These are phyloP conservation scores for Bothriochloa decipiens DNA, from an alignment of 176 grass and related monocot species.

Conservation along the genomic window DNA sequence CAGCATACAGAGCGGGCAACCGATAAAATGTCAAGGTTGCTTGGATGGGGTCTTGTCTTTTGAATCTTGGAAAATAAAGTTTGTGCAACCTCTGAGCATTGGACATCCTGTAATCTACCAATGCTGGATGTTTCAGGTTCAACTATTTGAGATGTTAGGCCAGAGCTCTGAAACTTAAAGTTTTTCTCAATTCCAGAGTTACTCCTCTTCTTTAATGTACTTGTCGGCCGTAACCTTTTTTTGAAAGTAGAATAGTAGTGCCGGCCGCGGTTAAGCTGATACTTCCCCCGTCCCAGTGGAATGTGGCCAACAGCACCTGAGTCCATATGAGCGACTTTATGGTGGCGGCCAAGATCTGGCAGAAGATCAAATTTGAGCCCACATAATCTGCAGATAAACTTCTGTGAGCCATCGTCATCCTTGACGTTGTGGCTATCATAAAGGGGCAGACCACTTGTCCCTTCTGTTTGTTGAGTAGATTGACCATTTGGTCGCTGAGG, in stretches of 20 bases:
- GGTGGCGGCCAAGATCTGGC: slow-evolving; percentile 75
- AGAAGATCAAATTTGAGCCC: slow-evolving; percentile 82
- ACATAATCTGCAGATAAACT: slow-evolving; percentile 72
- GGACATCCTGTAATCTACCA: slow-evolving; percentile 59
- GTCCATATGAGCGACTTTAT: slow-evolving; percentile 82
- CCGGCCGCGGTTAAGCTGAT: slow-evolving; percentile 77
- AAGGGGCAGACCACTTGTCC: slow-evolving; percentile 43
- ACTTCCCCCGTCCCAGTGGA: slow-evolving; percentile 71
- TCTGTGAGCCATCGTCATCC: slow-evolving; percentile 58
- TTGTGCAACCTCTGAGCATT: slow-evolving; percentile 74
- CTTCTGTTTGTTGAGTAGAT: slow-evolving; percentile 51
- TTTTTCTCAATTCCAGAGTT: slow-evolving; percentile 56
- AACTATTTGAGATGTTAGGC: slow-evolving; percentile 44
- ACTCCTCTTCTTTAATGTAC: slow-evolving; percentile 65
- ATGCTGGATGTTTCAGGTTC: slow-evolving; percentile 62
- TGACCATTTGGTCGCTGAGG: slow-evolving; percentile 51
- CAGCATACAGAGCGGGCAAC: slow-evolving; percentile 83
- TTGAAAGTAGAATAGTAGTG: slow-evolving; percentile 82
- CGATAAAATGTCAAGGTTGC: slow-evolving; percentile 81
- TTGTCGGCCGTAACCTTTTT: slow-evolving; percentile 59
- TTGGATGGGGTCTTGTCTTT: slow-evolving; percentile 88
- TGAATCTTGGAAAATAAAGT: slow-evolving; percentile 80
- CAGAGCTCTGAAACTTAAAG: slow-evolving; percentile 54
- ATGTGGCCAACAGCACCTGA: slow-evolving; percentile 43
- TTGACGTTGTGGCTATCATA: slow-evolving; percentile 48